Base-by-base conservation (phyloP, 1,284 basidiomycete species). In the Leccinum pachyderme region DNA sequence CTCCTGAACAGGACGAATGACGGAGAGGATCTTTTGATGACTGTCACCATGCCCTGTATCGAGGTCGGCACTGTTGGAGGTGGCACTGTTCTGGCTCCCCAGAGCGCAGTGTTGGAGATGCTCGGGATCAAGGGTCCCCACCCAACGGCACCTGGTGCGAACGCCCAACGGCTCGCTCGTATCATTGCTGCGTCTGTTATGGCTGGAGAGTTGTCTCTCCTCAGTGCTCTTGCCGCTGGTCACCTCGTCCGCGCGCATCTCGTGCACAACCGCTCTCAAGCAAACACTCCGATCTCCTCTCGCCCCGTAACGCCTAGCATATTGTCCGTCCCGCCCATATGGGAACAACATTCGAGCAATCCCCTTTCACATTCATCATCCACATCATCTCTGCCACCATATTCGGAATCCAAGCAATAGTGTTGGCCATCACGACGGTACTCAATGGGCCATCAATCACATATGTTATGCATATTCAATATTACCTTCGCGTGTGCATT, bases 1-100 rank as follows among this genome's bases (percentile, higher is more conserved):
- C 32, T 54, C 41, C 57, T 37, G 47, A 56, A 12, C 68, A 93
- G 91, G 60, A 87, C 84, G 45, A 98, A 98, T 75, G 83, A 89
- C 63, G 94, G 89, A 55, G 79, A 92, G 65, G 97, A 99, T 71
- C 81, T 99, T 5, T 81, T 98, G 52, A 85, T 98, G 75, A 94
- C 93, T 0, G 81, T 94, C 54, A 87, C 93, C 11, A 97, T 98
- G 95, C 95, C 95, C 24, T 95, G 88, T 33, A 93, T 98, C 70
- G 95, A 98, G 75, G 93, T 96, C 47, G 95, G 95, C 44, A 99
- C 96, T 25, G 89, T 99, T 37, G 96, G 95, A 37, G 96, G 96
- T 44, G 96, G 96, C 43, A 99, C 96, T 1, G 83, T 95, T 49
- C 86, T 98, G 48, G 82, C 80, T 5, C 94, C 95, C 1, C 95